phyloP scores from a whole-genome alignment of 345 rosid genomes.

The Microthlaspi erraticum region DNA sequence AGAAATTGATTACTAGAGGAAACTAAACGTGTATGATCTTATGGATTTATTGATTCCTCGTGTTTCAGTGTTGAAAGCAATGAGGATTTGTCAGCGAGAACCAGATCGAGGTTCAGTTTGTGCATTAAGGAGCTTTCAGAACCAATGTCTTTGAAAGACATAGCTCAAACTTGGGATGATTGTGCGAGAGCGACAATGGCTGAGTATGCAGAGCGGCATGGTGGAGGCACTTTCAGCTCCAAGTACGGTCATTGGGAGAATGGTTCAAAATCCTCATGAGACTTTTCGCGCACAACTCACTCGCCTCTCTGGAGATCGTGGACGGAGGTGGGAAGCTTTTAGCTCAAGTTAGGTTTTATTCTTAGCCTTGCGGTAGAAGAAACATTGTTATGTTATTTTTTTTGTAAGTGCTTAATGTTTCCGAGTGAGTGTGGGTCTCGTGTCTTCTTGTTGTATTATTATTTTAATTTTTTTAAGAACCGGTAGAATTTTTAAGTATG shows the following conservation, averaged over 20 bases:
- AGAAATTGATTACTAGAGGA: not conserved
- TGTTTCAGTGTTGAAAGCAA: conserved; percentile 52
- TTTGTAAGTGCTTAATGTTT: not conserved
- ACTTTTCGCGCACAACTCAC: not conserved
- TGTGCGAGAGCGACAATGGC: conserved; percentile 60
- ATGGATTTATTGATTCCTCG: not conserved
- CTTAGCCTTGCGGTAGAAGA: not conserved
- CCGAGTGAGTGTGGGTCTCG: not conserved
- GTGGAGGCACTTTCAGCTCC: conserved; percentile 80
- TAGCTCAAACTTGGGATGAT: conserved; percentile 69
- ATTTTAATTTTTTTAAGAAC: no score
- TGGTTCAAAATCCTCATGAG: conserved; percentile 38
- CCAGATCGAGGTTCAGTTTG: conserved; percentile 59
- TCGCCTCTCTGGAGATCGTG: conserved; percentile 1
- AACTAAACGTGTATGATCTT: conserved; percentile 13
- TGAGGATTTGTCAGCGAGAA: conserved; percentile 63
- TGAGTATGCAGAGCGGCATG: conserved; percentile 56
- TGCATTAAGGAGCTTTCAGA: conserved; percentile 55
- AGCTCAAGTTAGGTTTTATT: conserved; percentile 11
- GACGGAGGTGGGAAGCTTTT: not conserved
- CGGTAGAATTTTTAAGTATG: no score
- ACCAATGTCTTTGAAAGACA: conserved; percentile 65
- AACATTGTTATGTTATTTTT: not conserved
- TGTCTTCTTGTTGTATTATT: no score
- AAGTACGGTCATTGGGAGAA: conserved; percentile 74